Conservation (phyloP, 106 monocot species). For the Allium fistulosum region DNA sequence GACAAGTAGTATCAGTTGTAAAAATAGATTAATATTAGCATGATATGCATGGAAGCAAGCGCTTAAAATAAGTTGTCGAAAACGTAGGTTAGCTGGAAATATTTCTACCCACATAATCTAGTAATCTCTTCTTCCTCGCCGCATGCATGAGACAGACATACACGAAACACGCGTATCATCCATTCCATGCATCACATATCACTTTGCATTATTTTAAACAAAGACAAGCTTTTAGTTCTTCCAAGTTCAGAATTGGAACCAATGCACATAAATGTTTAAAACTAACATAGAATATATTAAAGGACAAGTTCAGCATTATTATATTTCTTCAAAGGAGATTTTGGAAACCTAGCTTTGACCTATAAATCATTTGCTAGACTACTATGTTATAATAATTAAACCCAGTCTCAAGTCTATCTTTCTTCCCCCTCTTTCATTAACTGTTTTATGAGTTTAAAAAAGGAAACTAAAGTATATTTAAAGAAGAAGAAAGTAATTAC, state of each 20-base stretch:
- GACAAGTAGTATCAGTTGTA: not conserved
- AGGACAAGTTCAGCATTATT: slow-evolving; percentile 2
- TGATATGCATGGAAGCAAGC: slow-evolving; percentile 2
- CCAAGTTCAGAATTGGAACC: slow-evolving; percentile 8
- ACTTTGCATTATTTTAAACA: not conserved
- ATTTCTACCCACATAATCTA: slow-evolving; percentile 7
- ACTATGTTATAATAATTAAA: slow-evolving; percentile 4
- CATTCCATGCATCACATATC: slow-evolving; percentile 8
- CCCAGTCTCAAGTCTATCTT: slow-evolving; percentile 5
- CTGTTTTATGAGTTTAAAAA: not conserved
- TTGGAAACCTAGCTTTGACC: slow-evolving; percentile 28
- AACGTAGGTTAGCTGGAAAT: slow-evolving; percentile 16
- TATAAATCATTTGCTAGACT: not conserved
- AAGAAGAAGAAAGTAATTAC: not conserved
- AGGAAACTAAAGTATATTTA: not conserved
- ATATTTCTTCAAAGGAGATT: not conserved
- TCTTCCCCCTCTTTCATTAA: slow-evolving; percentile 9
- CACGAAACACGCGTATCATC: slow-evolving; percentile 27
- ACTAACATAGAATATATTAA: not conserved
- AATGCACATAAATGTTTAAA: slow-evolving; percentile 1
- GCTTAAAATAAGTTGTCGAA: slow-evolving; percentile 3
- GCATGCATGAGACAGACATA: slow-evolving; percentile 28
- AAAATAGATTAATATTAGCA: not conserved
- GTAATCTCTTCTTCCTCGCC: not conserved
- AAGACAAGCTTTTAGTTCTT: slow-evolving; percentile 7